A percentile compares a stretch with the other conserved stretches of the same genome.
Evolutionary conservation across 306 rosid species (phyloP).

Genomic region (Lotus japonicus): DNA sequence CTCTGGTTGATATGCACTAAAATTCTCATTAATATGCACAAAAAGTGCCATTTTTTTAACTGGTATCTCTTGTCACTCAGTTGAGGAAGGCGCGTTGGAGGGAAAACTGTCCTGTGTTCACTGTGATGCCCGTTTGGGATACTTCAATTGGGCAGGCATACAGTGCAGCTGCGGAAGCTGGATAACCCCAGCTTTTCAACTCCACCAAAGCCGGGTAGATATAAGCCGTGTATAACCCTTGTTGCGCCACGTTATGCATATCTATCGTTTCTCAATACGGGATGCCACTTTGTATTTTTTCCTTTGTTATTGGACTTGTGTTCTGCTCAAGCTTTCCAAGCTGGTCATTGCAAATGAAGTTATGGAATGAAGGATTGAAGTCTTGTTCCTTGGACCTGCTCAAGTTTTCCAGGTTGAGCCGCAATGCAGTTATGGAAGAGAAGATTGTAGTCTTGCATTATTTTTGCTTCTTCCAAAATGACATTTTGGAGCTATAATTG

Average conservation of each 20-base stretch:
- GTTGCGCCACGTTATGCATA: background rate
- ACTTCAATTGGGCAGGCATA: conserved; percentile 89
- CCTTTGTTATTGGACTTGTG: background rate
- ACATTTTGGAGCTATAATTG: background rate
- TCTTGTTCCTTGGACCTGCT: conserved; percentile 17
- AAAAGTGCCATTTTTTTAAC: conserved; percentile 9
- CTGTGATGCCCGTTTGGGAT: conserved; percentile 91
- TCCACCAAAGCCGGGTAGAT: conserved; percentile 84
- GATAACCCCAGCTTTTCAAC: conserved; percentile 98
- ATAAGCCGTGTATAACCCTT: conserved; percentile 45
- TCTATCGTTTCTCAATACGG: background rate
- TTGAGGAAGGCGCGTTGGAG: conserved; percentile 91
- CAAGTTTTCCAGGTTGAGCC: conserved; percentile 20
- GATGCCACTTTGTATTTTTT: background rate
- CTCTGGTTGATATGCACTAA: background rate
- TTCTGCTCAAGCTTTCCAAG: conserved; percentile 26
- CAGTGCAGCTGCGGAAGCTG: conserved; percentile 99
- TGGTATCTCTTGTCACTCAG: conserved; percentile 39
- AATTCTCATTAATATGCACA: background rate
- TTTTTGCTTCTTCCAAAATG: conserved; percentile 18
- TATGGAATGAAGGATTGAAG: conserved; percentile 7
- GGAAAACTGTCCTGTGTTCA: conserved; percentile 84
- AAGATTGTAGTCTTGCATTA: background rate
- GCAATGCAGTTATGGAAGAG: background rate
- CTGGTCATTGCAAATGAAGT: conserved; percentile 10